Evolutionary conservation across 306 rosid genomes (phyloP), one percentile per base, ranked within the genome.

Genomic region (Vigna reflexopilosa): DNA sequence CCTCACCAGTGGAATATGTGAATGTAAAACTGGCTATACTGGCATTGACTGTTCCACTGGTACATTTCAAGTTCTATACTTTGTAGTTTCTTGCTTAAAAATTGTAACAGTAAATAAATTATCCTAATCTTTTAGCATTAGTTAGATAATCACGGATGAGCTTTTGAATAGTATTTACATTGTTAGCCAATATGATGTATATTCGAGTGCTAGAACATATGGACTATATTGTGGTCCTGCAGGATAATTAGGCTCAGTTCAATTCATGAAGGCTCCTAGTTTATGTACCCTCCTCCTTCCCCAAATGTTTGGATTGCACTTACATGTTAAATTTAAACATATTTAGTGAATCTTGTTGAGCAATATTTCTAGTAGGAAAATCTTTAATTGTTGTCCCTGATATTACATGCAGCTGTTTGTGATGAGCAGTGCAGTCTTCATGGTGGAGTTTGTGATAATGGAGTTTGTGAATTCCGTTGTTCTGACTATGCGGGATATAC

Each of bases 341-440:
- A 50, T 58, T 58, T 24, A 57, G 66, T 62, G 19, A 52, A 64
- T 71, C 65, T 45, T 69, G 56, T 47, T 52, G 20, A 69, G 63
- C 34, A 52, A 22, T 16, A 59, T 51, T 68, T 52, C 17, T 13
- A 47, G 49, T 24, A 12, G 75, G 75, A 70, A 52, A 49, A 38
- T 11, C 38, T 56, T 10, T 77, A 75, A 44, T 65, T 52, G 50
- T 34, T 28, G 34, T 40, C 64, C 64, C 55, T 76, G 49, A 75
- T 73, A 67, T 82, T 70, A 47, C 81, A 71, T 64, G 88, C 97
- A 94, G 98, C 95, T 77, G 88, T 92, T 65, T 94, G 98, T 70
- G 98, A 94, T 71, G 97, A 92, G 81, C 98, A 94, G 82, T 94
- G 98, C 87, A 94, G 98, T 80, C 97, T 94, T 64, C 97, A 94